Percentiles rank a stretch among this genome's conserved stretches.
phyloP scores from a whole-genome alignment of 148 eudicot species.

The Cornus florida region DNA sequence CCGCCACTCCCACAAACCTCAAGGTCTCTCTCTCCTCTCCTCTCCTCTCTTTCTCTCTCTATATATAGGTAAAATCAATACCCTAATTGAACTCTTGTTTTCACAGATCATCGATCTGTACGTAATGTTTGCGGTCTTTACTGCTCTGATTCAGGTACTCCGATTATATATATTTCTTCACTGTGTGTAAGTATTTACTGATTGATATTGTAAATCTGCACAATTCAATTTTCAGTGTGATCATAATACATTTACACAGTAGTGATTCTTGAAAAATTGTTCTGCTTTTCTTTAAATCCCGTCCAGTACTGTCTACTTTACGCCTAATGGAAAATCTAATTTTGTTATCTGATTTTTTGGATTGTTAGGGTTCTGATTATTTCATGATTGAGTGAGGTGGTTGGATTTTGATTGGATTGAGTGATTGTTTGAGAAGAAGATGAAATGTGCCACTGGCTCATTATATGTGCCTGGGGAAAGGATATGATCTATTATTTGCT shows the following conservation, averaged over 20 bases:
- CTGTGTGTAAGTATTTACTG: neutral
- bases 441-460: neutral
- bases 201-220: neutral
- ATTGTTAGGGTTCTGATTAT: neutral
- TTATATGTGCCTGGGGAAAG: too few species aligned
- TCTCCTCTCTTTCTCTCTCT: too few species aligned
- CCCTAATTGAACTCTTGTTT: neutral
- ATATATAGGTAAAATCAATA: neutral
- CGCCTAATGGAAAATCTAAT: neutral
- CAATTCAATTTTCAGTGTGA: too few species aligned
- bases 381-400: neutral
- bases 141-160: conserved; percentile 81
- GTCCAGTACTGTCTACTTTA: neutral
- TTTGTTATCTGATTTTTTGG: neutral
- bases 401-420: neutral
- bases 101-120: conserved; percentile 83
- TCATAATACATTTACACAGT: too few species aligned
- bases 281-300: too few species aligned
- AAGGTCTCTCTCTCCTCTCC: conserved; percentile 39
- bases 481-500: too few species aligned
- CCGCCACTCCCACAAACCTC: conserved; percentile 74
- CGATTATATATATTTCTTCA: too few species aligned
- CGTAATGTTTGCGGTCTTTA: conserved; percentile 57
- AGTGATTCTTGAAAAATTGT: too few species aligned
- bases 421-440: neutral